phyloP scores from a whole-genome alignment of 441 rosid species.

The Bocquillonia castaneifolia region DNA sequence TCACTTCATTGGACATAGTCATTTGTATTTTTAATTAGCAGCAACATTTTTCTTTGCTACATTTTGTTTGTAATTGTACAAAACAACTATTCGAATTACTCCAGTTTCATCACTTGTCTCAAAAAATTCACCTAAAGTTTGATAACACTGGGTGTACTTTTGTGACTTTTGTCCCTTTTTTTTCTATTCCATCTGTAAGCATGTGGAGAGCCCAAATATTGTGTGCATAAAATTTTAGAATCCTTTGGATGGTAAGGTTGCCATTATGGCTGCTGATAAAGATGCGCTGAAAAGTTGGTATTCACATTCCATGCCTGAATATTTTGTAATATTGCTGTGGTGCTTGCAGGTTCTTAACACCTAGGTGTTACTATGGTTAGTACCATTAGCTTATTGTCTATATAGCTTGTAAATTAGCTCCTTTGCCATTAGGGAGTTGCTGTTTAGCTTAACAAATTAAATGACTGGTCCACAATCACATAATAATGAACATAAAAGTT shows the following conservation, averaged over 20 bases:
- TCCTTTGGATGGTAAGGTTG: background rate
- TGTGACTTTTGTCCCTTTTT: background rate
- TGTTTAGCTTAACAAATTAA: background rate
- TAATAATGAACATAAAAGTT: background rate
- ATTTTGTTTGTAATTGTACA: background rate
- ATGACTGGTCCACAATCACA: background rate
- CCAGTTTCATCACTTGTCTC: background rate
- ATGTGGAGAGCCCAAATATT: background rate
- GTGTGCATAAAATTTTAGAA: background rate
- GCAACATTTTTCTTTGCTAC: background rate
- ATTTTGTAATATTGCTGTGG: no score
- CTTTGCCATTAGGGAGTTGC: background rate
- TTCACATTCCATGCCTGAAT: no score
- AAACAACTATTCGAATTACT: background rate
- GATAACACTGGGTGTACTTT: background rate
- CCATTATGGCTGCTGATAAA: background rate
- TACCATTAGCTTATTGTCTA: background rate
- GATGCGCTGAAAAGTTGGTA: background rate
- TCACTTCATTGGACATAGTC: background rate
- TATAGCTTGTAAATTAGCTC: background rate
- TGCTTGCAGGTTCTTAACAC: background rate
- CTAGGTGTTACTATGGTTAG: background rate
- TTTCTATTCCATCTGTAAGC: background rate
- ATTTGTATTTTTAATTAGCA: background rate
- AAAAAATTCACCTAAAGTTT: background rate